Evolutionary conservation across 2,329 filamentous ascomycete species (phyloP), one percentile per base, ranked within the genome.

Genomic region (Lachnellula cervina): DNA sequence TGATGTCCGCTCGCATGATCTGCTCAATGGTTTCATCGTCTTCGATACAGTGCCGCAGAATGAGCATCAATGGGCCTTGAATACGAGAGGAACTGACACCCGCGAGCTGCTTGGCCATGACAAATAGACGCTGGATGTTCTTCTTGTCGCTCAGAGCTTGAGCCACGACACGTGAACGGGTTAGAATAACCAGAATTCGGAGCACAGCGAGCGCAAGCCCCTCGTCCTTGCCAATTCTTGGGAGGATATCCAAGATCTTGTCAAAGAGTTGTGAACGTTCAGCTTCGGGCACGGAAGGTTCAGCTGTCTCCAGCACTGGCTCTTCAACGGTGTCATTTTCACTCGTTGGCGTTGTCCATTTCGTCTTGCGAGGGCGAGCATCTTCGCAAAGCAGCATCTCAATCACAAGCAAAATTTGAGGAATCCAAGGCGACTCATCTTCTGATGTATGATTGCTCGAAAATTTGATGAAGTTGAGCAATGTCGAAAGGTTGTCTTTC

Each of bases 31-130:
- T 94, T 17, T 91, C 87, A 49, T 96, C 90, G 67, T 99, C 95
- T 72, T 99, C 94, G 52, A 97, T 83, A 61, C 99, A 87, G 68
- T 99, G 94, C 42, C 95, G 86, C 44, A 99, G 76, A 51, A 97
- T 87, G 13, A 93, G 81, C 80, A 97, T 87, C 34, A 71, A 48
- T 35, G 68, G 69, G 59, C 80, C 80, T 59, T 87, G 82, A 9
- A 99, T 80, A 53, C 87, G 86, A 53, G 88, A 82, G 32, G 90
- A 89, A 6, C 89, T 88, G 32, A 85, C 81, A 25, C 88, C 89
- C 19, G 90, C 86, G 57, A 97, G 82, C 70, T 97, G 93, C 71
- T 95, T 96, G 55, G 93, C 85, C 89, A 97, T 96, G 51, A 97
- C 82, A 72, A 99, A 97, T 21, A 99, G 77, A 28, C 90, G 83